Percentiles rank a stretch among this genome's conserved stretches.
Conservation (phyloP, 345 rosid species). For the Lumnitzera racemosa region DNA sequence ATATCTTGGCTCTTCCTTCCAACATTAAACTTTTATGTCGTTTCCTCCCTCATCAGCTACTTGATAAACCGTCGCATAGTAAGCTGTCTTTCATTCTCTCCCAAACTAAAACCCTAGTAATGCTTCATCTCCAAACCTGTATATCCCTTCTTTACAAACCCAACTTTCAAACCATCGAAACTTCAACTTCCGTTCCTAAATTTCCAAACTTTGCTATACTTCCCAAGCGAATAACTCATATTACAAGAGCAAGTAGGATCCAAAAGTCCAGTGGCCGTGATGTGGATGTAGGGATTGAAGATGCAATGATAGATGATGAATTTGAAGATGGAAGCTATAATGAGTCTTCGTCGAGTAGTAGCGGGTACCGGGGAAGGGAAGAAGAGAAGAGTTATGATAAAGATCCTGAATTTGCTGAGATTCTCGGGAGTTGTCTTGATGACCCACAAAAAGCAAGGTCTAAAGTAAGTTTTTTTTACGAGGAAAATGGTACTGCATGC, state of each 20-base stretch:
- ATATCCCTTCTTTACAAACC: slow-evolving; percentile 2
- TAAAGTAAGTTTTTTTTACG: slow-evolving; percentile 28
- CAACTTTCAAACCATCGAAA: slow-evolving; percentile 4
- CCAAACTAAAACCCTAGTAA: neutral
- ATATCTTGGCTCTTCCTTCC: too few relatives aligned
- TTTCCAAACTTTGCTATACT: slow-evolving; percentile 12
- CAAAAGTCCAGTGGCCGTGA: slow-evolving; percentile 9
- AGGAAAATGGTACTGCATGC: too few relatives aligned
- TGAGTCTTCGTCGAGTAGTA: slow-evolving; percentile 13
- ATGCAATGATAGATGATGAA: slow-evolving; percentile 7
- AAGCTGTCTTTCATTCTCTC: neutral
- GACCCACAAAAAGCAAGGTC: slow-evolving; percentile 71
- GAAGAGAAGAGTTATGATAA: slow-evolving; percentile 56
- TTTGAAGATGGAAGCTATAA: slow-evolving; percentile 16
- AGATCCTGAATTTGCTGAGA: slow-evolving; percentile 87
- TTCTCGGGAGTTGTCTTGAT: slow-evolving; percentile 62
- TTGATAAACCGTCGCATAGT: neutral
- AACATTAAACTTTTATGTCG: too few relatives aligned
- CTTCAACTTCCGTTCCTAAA: slow-evolving; percentile 14
- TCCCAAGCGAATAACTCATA: neutral
- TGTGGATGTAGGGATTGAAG: slow-evolving; percentile 11
- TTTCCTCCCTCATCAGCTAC: too few relatives aligned
- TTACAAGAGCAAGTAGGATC: slow-evolving; percentile 12
- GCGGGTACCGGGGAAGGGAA: slow-evolving; percentile 28
- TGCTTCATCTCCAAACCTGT: slow-evolving; percentile 20